Evolutionary conservation across 2,329 filamentous ascomycete genomes (phyloP).

Genomic region (Penicillium sp.): DNA sequence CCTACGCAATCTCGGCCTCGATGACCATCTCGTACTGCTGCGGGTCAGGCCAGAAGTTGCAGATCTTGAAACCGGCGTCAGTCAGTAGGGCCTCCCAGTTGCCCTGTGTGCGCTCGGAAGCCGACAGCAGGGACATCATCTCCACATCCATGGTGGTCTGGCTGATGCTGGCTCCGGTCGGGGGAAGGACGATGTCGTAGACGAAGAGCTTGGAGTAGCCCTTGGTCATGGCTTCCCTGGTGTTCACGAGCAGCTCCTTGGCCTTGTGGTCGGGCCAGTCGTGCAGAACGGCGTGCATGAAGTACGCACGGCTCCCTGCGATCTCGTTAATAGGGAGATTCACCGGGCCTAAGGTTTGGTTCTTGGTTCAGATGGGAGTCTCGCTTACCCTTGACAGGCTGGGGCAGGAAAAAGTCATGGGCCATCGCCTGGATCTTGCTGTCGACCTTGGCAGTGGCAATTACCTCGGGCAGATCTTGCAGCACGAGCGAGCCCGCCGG

Average conservation of each 20-base stretch:
- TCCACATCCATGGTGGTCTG: constrained; percentile 37
- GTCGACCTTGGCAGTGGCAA: constrained; percentile 27
- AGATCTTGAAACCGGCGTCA: constrained; percentile 26
- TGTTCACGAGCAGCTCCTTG: constrained; percentile 30
- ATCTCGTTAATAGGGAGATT: neutral
- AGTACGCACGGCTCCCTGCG: constrained; percentile 41
- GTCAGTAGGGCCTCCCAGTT: constrained; percentile 30
- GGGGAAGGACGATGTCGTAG: constrained; percentile 41
- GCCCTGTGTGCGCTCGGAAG: constrained; percentile 31
- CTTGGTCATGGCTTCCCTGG: constrained; percentile 37
- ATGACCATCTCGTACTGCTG: constrained; percentile 31
- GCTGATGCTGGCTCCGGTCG: constrained; percentile 30
- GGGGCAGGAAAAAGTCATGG: constrained; percentile 30
- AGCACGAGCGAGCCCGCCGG: constrained; percentile 35
- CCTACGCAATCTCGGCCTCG: constrained; percentile 23
- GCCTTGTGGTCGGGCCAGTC: constrained; percentile 43
- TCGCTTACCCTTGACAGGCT: constrained; percentile 25
- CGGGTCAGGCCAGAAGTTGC: constrained; percentile 31
- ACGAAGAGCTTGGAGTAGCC: constrained; percentile 41
- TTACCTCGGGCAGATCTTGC: constrained; percentile 41
- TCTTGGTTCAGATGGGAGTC: neutral
- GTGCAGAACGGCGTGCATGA: constrained; percentile 44
- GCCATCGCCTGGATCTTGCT: constrained; percentile 24
- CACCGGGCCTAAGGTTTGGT: neutral
- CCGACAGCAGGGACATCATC: constrained; percentile 50